phyloP scores from a whole-genome alignment of 331 rosid species.

The Acacia pycnantha region DNA sequence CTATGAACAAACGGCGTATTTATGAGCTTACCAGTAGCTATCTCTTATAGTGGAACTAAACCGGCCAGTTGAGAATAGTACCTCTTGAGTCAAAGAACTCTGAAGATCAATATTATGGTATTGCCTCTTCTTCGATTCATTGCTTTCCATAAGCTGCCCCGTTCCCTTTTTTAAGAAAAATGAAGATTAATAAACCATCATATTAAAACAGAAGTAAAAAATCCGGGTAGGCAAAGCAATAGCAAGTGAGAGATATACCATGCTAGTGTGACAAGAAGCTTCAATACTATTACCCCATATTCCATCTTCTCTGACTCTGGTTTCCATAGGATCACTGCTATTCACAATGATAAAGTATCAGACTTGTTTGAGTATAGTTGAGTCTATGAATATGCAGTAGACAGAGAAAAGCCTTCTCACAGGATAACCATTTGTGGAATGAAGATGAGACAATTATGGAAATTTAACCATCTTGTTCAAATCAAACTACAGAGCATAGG shows the following conservation, averaged over 20 bases:
- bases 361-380: not conserved
- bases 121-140: slow-evolving; percentile 56
- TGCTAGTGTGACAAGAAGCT: slow-evolving; percentile 38
- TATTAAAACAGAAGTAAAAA: not conserved
- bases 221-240: slow-evolving; percentile 13
- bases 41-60: not conserved
- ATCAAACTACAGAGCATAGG: slow-evolving; percentile 4
- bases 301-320: slow-evolving; percentile 50
- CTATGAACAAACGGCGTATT: not conserved
- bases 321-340: slow-evolving; percentile 59
- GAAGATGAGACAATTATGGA: not conserved
- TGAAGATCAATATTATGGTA: slow-evolving; percentile 43
- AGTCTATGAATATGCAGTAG: slow-evolving; percentile 13
- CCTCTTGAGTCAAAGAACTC: slow-evolving; percentile 77
- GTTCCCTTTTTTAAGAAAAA: slow-evolving; percentile 37
- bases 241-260: slow-evolving; percentile 40
- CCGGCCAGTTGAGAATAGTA: slow-evolving; percentile 29
- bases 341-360: slow-evolving; percentile 22
- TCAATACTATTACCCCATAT: slow-evolving; percentile 27
- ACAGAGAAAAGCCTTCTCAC: not conserved
- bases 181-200: slow-evolving; percentile 10
- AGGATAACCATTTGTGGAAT: not conserved
- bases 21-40: slow-evolving; percentile 12
- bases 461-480: slow-evolving; percentile 9
- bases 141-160: slow-evolving; percentile 35